These are phyloP conservation scores for Pseudogymnoascus sp. DNA, from an alignment of 2,329 filamentous ascomycete genomes.

Conservation along the genomic window DNA sequence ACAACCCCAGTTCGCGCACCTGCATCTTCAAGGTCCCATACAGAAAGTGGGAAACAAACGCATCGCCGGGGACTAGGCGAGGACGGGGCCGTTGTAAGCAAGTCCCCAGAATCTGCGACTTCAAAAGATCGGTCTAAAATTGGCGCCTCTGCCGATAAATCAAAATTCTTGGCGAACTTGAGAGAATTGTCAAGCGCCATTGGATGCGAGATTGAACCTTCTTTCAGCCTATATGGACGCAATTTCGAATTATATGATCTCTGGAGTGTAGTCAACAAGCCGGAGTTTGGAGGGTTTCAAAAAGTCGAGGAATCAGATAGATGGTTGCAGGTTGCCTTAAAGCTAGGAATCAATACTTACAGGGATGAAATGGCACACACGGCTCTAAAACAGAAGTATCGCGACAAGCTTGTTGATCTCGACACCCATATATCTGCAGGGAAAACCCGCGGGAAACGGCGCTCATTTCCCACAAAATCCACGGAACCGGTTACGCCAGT, in stretches of 20 bases:
- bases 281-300: constrained; percentile 24
- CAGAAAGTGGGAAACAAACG: constrained; percentile 19
- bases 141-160: constrained; percentile 12
- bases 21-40: not conserved
- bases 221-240: constrained; percentile 23
- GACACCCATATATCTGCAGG: not conserved
- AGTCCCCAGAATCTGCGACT: not conserved
- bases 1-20: not conserved
- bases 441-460: constrained; percentile 19
- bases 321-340: constrained; percentile 27
- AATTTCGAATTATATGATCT: constrained; percentile 25
- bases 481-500: constrained; percentile 16
- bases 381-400: not conserved
- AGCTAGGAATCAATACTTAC: not conserved
- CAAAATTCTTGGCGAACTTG: constrained; percentile 21
- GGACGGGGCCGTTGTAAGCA: not conserved
- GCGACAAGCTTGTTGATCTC: not conserved
- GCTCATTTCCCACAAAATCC: constrained; percentile 18
- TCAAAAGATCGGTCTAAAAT: not conserved
- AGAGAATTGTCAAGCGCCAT: constrained; percentile 15
- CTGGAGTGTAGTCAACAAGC: constrained; percentile 26
- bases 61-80: not conserved
- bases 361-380: not conserved
- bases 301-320: constrained; percentile 17
- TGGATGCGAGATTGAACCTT: constrained; percentile 20